Base-by-base conservation (phyloP, 83 land plant genomes). In the Picea mariana region DNA sequence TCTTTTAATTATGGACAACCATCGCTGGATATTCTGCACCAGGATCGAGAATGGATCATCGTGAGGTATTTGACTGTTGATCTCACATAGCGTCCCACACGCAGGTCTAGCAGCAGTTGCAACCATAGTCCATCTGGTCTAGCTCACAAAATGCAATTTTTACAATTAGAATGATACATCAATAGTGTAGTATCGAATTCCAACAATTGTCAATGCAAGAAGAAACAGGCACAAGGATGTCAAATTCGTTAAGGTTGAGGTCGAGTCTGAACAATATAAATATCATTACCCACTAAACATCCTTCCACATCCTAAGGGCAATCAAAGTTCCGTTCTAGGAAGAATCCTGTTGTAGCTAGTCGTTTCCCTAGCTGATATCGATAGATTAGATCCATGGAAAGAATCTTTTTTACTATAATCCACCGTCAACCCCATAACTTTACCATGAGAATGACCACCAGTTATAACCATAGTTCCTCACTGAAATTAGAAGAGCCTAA, bases 281-380 rank as follows among this genome's bases (percentile, higher is more conserved):
- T 82, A 21, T 95, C 93, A 64, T 95, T 87, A 6, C 99, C 99
- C 9, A 95, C 89, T 6, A 93, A 62, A 72, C 99, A 97, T 0
- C 99, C 99, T 86, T 97, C 99, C 8, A 95, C 87, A 83, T 97
- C 99, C 83, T 97, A 96, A 2, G 99, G 94, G 72, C 83, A 79
- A 16, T 93, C 96, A 82, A 97, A 93, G 78, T 91, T 87, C 85
- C 88, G 86, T 83, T 97, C 95, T 20, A 97, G 86, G 80, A 93
- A 0, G 31, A 31, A 31, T 31, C 31, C 31, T 31, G 31, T 31
- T 31, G 31, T 31, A 31, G 31, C 31, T 9, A 95, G 91, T 1
- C 88, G 85, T 89, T 93, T 93, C 9, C 94, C 95, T 0, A 95
- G 76, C 87, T 89, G 87, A 77, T 24, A 21, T 20, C 94, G 83